Conservation (phyloP, 306 rosid species). For the Morella rubra region DNA sequence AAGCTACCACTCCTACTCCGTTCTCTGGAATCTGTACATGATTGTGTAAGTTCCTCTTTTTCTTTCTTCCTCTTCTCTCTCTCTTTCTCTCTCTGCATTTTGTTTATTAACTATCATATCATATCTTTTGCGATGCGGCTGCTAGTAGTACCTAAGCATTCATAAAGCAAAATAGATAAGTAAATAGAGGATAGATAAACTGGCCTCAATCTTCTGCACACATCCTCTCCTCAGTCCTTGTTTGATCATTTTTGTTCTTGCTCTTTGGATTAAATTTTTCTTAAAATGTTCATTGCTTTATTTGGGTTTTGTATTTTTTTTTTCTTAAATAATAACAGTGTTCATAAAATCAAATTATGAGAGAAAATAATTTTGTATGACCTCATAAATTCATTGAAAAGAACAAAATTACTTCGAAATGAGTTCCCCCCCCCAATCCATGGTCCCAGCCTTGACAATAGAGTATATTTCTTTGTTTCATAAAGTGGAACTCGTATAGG, state of each 20-base stretch:
- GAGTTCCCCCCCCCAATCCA: too few species aligned
- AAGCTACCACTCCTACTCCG: conserved; percentile 69
- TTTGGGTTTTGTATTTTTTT: background rate
- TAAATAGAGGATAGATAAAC: background rate
- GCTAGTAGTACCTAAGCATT: background rate
- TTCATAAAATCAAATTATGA: background rate
- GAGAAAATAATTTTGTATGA: background rate
- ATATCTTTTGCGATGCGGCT: background rate
- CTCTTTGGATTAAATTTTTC: background rate
- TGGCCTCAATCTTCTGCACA: too few species aligned
- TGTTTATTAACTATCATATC: background rate
- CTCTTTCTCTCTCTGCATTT: background rate
- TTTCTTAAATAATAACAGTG: too few species aligned
- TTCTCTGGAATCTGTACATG: conserved; percentile 77
- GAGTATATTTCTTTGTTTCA: background rate
- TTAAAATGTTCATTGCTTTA: background rate
- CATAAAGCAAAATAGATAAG: background rate
- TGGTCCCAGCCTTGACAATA: background rate
- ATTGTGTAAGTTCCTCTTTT: conserved; percentile 55
- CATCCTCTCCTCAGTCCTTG: background rate
- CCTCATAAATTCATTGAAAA: background rate
- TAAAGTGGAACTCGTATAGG: too few species aligned
- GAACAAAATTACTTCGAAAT: too few species aligned
- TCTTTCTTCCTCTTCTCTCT: background rate
- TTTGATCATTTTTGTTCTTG: background rate